A percentile compares a stretch with the other conserved stretches of the same genome.
phyloP scores from a whole-genome alignment of 1,139 yeast species.

The Hyphopichia fennica region DNA sequence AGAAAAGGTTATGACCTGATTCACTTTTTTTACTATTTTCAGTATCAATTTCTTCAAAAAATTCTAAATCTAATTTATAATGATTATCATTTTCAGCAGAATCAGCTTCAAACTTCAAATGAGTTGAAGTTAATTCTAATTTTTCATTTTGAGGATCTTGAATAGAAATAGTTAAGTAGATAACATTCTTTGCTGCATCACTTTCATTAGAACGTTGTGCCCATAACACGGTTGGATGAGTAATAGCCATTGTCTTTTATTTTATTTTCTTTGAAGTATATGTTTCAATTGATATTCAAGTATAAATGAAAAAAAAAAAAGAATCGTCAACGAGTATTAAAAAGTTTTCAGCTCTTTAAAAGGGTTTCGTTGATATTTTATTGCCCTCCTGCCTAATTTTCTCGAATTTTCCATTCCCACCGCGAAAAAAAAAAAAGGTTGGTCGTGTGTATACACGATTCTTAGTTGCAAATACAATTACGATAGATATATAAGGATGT shows the following conservation, averaged over 20 bases:
- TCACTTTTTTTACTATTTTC: slow-evolving; percentile 63
- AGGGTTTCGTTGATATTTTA: background rate
- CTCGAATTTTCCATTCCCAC: background rate
- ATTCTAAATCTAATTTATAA: slow-evolving; percentile 66
- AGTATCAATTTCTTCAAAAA: slow-evolving; percentile 69
- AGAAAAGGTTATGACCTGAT: slow-evolving; percentile 67
- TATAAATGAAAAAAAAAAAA: background rate
- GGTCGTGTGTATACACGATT: too few relatives aligned
- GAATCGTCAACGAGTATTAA: too few relatives aligned
- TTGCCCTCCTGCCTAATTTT: background rate
- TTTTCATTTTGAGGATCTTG: slow-evolving; percentile 68
- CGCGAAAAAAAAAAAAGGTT: background rate
- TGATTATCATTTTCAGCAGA: slow-evolving; percentile 43
- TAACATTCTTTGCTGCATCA: slow-evolving; percentile 70
- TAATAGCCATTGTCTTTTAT: slow-evolving; percentile 1
- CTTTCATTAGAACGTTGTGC: slow-evolving; percentile 87
- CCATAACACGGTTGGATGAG: slow-evolving; percentile 64
- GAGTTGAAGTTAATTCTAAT: slow-evolving; percentile 60
- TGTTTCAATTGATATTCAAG: background rate
- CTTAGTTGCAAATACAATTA: background rate
- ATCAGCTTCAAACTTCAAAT: slow-evolving; percentile 59
- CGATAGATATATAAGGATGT: too few relatives aligned
- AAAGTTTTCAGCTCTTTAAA: too few relatives aligned
- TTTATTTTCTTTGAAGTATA: background rate
- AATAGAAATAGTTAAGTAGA: slow-evolving; percentile 73